phyloP scores from a whole-genome alignment of 441 rosid genomes.

The Euphorbia celastroides region DNA sequence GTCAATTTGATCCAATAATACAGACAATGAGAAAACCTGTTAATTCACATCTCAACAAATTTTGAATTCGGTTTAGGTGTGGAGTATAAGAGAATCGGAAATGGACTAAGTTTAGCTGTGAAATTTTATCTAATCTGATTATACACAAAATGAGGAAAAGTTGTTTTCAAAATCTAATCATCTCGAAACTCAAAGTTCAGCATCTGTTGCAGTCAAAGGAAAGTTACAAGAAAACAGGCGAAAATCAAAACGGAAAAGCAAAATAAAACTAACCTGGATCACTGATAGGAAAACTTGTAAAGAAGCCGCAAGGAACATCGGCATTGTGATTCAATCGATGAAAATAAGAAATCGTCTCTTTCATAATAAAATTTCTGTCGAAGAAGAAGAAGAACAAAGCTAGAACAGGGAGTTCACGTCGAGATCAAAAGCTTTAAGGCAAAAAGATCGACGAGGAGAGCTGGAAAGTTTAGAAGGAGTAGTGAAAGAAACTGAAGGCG shows the following conservation, averaged over 20 bases:
- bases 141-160: no score
- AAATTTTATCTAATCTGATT: no score
- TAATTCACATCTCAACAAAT: no score
- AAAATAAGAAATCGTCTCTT: slow-evolving; percentile 55
- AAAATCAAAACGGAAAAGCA: no score
- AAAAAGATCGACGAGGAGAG: slow-evolving; percentile 35
- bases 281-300: slow-evolving; percentile 53
- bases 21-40: neutral
- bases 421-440: slow-evolving; percentile 52
- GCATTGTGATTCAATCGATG: slow-evolving; percentile 30
- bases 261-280: slow-evolving; percentile 43
- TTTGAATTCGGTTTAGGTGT: no score
- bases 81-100: no score
- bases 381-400: no score
- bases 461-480: slow-evolving; percentile 22
- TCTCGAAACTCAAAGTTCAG: neutral
- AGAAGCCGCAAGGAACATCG: slow-evolving; percentile 79
- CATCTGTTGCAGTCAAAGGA: neutral
- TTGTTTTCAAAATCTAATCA: no score
- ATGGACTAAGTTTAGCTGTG: no score
- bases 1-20: neutral
- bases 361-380: slow-evolving; percentile 58
- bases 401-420: slow-evolving; percentile 37
- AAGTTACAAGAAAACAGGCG: neutral
- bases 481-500: slow-evolving; percentile 10